Conservation (phyloP, 208 protist species). For the Sergeia podlipaevii region DNA sequence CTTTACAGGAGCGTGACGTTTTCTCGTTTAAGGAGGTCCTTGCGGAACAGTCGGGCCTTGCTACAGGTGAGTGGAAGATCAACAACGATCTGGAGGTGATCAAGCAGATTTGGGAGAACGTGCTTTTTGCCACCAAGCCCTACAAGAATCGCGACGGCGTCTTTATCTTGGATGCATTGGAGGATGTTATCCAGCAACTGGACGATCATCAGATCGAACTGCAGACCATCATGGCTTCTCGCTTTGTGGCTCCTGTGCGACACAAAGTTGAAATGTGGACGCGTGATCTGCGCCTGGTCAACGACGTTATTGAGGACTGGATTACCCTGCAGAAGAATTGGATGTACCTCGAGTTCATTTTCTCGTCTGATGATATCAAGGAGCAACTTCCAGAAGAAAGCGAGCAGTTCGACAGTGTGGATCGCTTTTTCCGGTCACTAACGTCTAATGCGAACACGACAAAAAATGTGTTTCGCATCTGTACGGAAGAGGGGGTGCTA, state of each 20-base stretch:
- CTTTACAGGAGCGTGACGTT: slow-evolving; percentile 78
- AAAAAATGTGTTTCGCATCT: slow-evolving; percentile 90
- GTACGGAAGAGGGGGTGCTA: slow-evolving; percentile 72
- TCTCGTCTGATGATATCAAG: slow-evolving; percentile 97
- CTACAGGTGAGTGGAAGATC: slow-evolving; percentile 92
- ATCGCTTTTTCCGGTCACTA: slow-evolving; percentile 86
- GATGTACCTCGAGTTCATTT: slow-evolving; percentile 99
- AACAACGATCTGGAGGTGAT: slow-evolving; percentile 90
- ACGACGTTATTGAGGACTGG: slow-evolving; percentile 95
- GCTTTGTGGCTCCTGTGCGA: slow-evolving; percentile 84
- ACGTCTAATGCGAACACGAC: slow-evolving; percentile 82
- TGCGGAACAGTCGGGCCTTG: slow-evolving; percentile 86
- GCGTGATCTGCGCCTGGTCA: slow-evolving; percentile 71
- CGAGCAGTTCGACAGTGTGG: slow-evolving; percentile 85
- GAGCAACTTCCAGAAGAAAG: slow-evolving; percentile 91
- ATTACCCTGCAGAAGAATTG: slow-evolving; percentile 95
- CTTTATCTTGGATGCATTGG: slow-evolving; percentile 86
- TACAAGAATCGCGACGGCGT: slow-evolving; percentile 86
- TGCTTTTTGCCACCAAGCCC: slow-evolving; percentile 75
- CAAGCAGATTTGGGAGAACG: slow-evolving; percentile 76
- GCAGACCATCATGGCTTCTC: slow-evolving; percentile 90
- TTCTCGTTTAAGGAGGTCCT: slow-evolving; percentile 85
- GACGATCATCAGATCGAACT: slow-evolving; percentile 92
- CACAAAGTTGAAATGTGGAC: slow-evolving; percentile 90
- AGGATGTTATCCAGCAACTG: slow-evolving; percentile 92